Evolutionary conservation across 495 filamentous ascomycete genomes (phyloP).

Genomic region (Trichoderma virens): DNA sequence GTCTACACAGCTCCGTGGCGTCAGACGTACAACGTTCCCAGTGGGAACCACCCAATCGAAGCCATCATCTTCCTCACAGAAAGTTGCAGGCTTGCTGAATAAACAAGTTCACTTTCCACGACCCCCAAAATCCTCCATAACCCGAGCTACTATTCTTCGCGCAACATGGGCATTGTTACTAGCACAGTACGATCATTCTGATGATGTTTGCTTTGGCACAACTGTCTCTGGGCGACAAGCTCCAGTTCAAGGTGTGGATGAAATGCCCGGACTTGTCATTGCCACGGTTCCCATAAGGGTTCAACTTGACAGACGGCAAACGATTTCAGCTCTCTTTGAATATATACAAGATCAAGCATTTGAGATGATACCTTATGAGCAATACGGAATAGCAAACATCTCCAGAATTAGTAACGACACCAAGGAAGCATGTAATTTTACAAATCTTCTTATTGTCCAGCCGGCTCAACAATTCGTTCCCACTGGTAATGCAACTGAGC

Average conservation of each 20-base stretch:
- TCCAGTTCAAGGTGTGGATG: constrained; percentile 31
- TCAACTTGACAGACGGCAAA: constrained; percentile 9
- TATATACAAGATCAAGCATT: constrained; percentile 26
- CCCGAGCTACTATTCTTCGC: constrained; percentile 36
- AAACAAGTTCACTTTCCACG: neutral
- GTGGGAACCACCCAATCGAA: neutral
- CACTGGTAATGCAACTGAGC: neutral
- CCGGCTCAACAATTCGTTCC: neutral
- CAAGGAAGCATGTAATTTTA: constrained; percentile 35
- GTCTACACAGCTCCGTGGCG: neutral
- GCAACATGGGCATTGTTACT: constrained; percentile 16
- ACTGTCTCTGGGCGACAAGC: constrained; percentile 24
- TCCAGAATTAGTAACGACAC: neutral
- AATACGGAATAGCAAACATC: neutral
- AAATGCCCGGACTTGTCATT: constrained; percentile 47
- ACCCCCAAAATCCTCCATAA: constrained; percentile 7
- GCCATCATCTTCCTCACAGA: constrained; percentile 1
- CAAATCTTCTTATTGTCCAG: neutral
- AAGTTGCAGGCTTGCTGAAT: neutral
- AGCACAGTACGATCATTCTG: constrained; percentile 25
- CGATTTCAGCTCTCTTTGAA: constrained; percentile 15
- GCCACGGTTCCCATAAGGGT: constrained; percentile 50
- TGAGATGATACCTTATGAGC: constrained; percentile 28
- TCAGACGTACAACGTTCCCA: neutral
- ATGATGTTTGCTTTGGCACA: constrained; percentile 42